phyloP scores from a whole-genome alignment of 23 red algal genomes.

The Chondrus crispus region DNA sequence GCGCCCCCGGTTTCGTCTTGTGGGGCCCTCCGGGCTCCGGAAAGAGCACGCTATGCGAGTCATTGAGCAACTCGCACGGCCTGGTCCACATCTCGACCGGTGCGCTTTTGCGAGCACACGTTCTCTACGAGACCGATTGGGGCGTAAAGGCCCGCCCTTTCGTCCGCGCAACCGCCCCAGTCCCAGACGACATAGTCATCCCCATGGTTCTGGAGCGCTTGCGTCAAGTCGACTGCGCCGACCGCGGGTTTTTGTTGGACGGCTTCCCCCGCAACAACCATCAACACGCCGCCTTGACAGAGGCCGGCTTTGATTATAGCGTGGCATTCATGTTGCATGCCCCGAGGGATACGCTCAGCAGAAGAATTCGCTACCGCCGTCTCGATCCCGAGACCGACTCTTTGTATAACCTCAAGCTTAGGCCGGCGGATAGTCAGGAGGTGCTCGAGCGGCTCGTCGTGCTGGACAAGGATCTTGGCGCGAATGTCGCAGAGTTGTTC shows the following conservation, averaged over 20 bases:
- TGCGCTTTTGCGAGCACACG: conserved; percentile 82
- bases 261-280: conserved; percentile 78
- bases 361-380: conserved; percentile 71
- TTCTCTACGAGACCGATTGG: conserved; percentile 68
- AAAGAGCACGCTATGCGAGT: conserved; percentile 75
- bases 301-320: conserved; percentile 50
- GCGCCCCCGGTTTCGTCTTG: conserved; percentile 60
- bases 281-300: conserved; percentile 53
- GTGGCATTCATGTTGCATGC: conserved; percentile 79
- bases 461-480: conserved; percentile 54
- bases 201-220: conserved; percentile 76
- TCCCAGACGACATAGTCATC: conserved; percentile 90
- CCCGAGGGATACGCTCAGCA: conserved; percentile 45
- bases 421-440: conserved; percentile 67
- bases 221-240: conserved; percentile 60
- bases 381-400: conserved; percentile 88
- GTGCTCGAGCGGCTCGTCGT: conserved; percentile 62
- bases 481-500: conserved; percentile 42
- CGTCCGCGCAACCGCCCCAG: conserved; percentile 30
- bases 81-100: conserved; percentile 85
- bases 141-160: conserved; percentile 51
- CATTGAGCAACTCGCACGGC: conserved; percentile 51
- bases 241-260: conserved; percentile 79
- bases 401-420: conserved; percentile 74
- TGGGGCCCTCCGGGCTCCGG: conserved; percentile 90